Evolutionary conservation across 2,329 filamentous ascomycete genomes (phyloP), one percentile per base, ranked within the genome.

Genomic region (Clonostachys chloroleuca): DNA sequence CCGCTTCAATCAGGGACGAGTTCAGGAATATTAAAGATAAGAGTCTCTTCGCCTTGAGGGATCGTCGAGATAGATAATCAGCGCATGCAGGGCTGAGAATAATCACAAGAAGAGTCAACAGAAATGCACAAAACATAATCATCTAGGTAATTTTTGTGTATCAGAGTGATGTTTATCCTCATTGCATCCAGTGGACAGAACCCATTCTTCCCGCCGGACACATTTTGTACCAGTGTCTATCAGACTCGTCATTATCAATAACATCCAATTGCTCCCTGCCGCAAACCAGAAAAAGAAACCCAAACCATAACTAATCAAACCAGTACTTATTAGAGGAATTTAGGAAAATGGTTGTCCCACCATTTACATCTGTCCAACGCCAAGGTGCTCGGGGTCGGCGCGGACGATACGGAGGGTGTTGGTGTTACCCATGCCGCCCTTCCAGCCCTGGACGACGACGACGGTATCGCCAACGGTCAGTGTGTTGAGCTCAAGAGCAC

Each of bases 341-440:
- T 30, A 30, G 24, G 9, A 30, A 30, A 30, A 30, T 10, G 24
- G 24, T 30, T 10, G 24, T 30, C 3, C 24, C 8, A 8, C 24
- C 24, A 30, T 30, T 30, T 30, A 30, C 24, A 30, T 3, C 24
- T 30, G 24, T 10, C 77, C 78, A 55, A 82, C 73, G 49, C 79
- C 79, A 43, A 83, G 74, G 64, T 80, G 73, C 57, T 78, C 71
- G 17, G 75, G 71, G 60, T 83, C 77, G 42, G 80, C 80, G 69
- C 78, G 80, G 65, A 83, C 78, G 50, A 83, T 80, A 51, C 80
- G 80, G 58, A 83, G 69, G 40, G 89, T 94, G 78, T 94, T 95
- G 66, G 89, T 95, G 77, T 94, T 88, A 60, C 89, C 89, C 84
- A 92, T 89, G 58, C 89, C 89, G 61, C 89, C 89, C 75, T 89